Conservation (phyloP, 1,139 yeast species). For the Dujonia santamariae region DNA sequence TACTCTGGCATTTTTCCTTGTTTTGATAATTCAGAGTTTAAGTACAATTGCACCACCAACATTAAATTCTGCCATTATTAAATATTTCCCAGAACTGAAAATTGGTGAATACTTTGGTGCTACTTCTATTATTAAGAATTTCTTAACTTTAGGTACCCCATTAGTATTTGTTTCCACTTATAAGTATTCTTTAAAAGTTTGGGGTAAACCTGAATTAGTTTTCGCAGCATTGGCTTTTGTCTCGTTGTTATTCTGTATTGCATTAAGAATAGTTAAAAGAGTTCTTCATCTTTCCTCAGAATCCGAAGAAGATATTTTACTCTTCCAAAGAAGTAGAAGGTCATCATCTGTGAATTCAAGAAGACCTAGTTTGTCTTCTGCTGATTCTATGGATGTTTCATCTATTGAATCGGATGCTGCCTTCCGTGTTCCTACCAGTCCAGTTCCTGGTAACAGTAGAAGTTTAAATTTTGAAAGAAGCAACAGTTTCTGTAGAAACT, state of each 20-base stretch:
- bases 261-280: slow-evolving; percentile 8
- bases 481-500: slow-evolving; percentile 3
- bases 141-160: slow-evolving; percentile 25
- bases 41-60: slow-evolving; percentile 41
- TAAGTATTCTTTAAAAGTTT: slow-evolving; percentile 13
- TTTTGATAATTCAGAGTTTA: slow-evolving; percentile 40
- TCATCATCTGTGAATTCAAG: background rate
- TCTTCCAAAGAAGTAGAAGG: slow-evolving; percentile 4
- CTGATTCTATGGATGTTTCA: slow-evolving; percentile 3
- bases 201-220: slow-evolving; percentile 9
- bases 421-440: background rate
- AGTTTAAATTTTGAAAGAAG: slow-evolving; percentile 3
- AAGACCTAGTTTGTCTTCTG: slow-evolving; percentile 2
- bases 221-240: slow-evolving; percentile 11
- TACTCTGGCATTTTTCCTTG: slow-evolving; percentile 17
- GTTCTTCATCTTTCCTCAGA: slow-evolving; percentile 1
- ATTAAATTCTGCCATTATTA: slow-evolving; percentile 31
- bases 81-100: slow-evolving; percentile 37
- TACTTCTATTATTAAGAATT: slow-evolving; percentile 30
- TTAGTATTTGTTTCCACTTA: slow-evolving; percentile 26
- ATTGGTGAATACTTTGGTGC: slow-evolving; percentile 43
- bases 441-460: slow-evolving; percentile 6
- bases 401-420: slow-evolving; percentile 1
- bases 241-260: background rate
- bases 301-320: slow-evolving; percentile 1